Conservation (phyloP, 1,284 basidiomycete species). For the Volvariella volvacea region DNA sequence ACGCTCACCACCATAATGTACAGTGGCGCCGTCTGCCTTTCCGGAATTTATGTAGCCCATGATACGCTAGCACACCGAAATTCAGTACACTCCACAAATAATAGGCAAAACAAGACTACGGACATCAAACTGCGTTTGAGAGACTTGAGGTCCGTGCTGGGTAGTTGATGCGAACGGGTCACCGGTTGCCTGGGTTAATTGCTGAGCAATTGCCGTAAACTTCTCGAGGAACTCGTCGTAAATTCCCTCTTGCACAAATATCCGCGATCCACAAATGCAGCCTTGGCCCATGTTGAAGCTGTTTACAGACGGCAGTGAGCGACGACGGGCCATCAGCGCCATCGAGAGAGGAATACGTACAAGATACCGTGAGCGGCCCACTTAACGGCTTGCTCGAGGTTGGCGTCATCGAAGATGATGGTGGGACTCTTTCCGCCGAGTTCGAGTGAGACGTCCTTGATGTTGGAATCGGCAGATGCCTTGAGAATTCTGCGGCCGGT, state of each 20-base stretch:
- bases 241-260: slow-evolving; percentile 78
- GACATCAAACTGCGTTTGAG: slow-evolving; percentile 61
- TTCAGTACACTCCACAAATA: not conserved
- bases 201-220: slow-evolving; percentile 50
- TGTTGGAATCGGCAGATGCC: slow-evolving; percentile 68
- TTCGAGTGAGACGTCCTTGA: slow-evolving; percentile 83
- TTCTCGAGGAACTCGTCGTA: slow-evolving; percentile 66
- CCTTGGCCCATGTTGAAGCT: slow-evolving; percentile 52
- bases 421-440: slow-evolving; percentile 84
- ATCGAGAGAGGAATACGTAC: slow-evolving; percentile 33
- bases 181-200: slow-evolving; percentile 46
- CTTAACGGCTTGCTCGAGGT: slow-evolving; percentile 73
- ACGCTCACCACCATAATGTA: slow-evolving; percentile 73
- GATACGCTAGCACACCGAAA: slow-evolving; percentile 18
- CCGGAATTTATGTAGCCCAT: slow-evolving; percentile 78
- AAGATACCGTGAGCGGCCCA: slow-evolving; percentile 81
- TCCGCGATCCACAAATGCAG: slow-evolving; percentile 79
- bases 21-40: slow-evolving; percentile 75
- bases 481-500: slow-evolving; percentile 77
- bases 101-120: slow-evolving; percentile 8
- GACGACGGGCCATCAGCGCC: slow-evolving; percentile 18
- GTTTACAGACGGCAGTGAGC: not conserved
- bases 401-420: slow-evolving; percentile 71
- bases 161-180: slow-evolving; percentile 71
- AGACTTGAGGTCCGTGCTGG: slow-evolving; percentile 89